Percentiles rank a stretch among this genome's conserved stretches.
These are phyloP conservation scores for Teunomyces gatunensis DNA, from an alignment of 805 yeast genomes.

Conservation along the genomic window DNA sequence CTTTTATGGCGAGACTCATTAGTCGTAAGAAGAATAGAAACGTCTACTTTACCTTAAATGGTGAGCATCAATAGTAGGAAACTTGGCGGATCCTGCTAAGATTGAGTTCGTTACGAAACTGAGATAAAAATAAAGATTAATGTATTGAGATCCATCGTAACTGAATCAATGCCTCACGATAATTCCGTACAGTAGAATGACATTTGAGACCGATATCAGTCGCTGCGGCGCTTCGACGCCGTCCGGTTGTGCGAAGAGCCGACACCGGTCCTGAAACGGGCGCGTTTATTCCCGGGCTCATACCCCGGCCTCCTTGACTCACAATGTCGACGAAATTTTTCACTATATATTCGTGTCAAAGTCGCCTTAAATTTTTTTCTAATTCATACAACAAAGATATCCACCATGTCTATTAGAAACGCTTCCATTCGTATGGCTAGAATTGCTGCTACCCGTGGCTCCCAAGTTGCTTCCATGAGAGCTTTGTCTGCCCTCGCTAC, in stretches of 20 bases:
- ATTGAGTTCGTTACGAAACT: no score
- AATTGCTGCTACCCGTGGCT: slow-evolving; percentile 42
- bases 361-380: slow-evolving; percentile 2
- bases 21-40: not conserved
- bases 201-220: not conserved
- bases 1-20: no score
- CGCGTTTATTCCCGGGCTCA: not conserved
- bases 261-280: slow-evolving; percentile 7
- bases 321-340: slow-evolving; percentile 6
- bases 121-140: no score
- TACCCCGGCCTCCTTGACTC: not conserved
- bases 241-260: slow-evolving; percentile 4
- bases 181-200: not conserved
- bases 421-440: slow-evolving; percentile 46
- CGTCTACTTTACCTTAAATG: no score
- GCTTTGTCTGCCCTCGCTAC: slow-evolving; percentile 57
- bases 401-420: slow-evolving; percentile 44
- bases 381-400: slow-evolving; percentile 1
- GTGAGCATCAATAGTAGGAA: no score
- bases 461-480: slow-evolving; percentile 58
- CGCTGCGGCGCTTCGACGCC: not conserved
- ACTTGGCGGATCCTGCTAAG: no score
- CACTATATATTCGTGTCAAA: slow-evolving; percentile 4
- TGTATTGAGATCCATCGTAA: no score
- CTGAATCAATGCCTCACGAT: not conserved